Percentiles rank a stretch among this genome's conserved stretches.
Conservation (phyloP, 2,329 filamentous ascomycete genomes). For the Thelonectria rubi region DNA sequence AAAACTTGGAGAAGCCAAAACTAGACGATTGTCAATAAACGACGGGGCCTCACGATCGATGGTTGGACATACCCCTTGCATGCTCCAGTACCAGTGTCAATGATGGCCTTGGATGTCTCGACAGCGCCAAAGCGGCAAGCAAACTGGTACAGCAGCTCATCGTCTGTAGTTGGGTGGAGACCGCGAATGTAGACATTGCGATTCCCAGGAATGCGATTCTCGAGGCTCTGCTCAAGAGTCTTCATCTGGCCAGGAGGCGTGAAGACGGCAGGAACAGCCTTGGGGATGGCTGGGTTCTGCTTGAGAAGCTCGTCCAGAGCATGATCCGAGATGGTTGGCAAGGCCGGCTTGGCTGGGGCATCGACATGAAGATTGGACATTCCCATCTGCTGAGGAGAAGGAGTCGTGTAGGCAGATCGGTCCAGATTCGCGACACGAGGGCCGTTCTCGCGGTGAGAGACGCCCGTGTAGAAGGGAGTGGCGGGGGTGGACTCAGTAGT, state of each 20-base stretch:
- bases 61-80: constrained; percentile 84
- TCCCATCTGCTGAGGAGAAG: constrained; percentile 69
- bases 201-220: constrained; percentile 90
- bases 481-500: constrained; percentile 73
- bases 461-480: constrained; percentile 70
- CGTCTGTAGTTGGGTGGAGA: constrained; percentile 92
- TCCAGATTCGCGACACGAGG: constrained; percentile 67
- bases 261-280: constrained; percentile 88
- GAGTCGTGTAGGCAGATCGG: constrained; percentile 71
- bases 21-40: constrained; percentile 56
- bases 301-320: constrained; percentile 72
- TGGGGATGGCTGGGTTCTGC: constrained; percentile 84
- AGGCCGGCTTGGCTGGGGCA: constrained; percentile 53
- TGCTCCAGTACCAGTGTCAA: constrained; percentile 89
- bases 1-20: constrained; percentile 98
- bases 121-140: constrained; percentile 90
- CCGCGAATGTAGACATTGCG: constrained; percentile 99
- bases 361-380: constrained; percentile 52
- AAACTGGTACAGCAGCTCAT: constrained; percentile 85
- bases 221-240: constrained; percentile 90
- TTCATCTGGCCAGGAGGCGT: constrained; percentile 86
- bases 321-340: constrained; percentile 54
- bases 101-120: constrained; percentile 97
- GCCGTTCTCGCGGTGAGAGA: constrained; percentile 67
- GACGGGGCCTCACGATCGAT: background rate